phyloP scores from a whole-genome alignment of 139 green algal genomes.

The Chlamydomonas schloesseri region DNA sequence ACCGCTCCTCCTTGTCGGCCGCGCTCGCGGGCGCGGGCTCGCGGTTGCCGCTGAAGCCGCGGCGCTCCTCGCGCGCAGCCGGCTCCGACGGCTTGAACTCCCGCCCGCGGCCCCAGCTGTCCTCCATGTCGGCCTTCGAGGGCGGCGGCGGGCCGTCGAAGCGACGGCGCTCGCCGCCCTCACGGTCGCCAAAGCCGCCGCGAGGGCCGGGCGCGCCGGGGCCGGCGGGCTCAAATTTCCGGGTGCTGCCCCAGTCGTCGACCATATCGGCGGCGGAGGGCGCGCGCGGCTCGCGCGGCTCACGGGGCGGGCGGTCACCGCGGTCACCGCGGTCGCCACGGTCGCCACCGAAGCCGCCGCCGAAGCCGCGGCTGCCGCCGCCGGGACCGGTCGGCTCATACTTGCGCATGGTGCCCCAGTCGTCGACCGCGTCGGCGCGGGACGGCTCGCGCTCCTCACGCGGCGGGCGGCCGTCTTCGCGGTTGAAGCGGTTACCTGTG shows the following conservation, averaged over 20 bases:
- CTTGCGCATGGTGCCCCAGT: constrained; percentile 84
- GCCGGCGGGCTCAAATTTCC: constrained; percentile 70
- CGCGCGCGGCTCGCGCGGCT: constrained; percentile 47
- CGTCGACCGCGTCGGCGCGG: constrained; percentile 77
- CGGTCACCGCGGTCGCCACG: constrained; percentile 30
- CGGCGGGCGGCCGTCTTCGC: constrained; percentile 6
- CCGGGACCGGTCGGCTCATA: constrained; percentile 67
- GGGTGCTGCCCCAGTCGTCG: constrained; percentile 79
- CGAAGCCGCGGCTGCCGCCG: constrained; percentile 41
- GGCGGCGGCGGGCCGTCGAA: constrained; percentile 17
- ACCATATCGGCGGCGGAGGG: constrained; percentile 78
- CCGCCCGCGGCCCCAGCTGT: constrained; percentile 50
- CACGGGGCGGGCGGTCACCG: neutral
- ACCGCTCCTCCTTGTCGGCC: constrained; percentile 15
- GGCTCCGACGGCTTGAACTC: constrained; percentile 33
- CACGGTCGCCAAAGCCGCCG: constrained; percentile 7
- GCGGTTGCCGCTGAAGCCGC: constrained; percentile 8
- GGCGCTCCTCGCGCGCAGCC: neutral
- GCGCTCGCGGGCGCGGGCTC: neutral
- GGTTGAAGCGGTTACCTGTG: constrained; percentile 5
- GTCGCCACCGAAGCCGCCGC: constrained; percentile 5
- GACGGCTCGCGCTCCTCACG: constrained; percentile 69
- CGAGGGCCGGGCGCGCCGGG: neutral
- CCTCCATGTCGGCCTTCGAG: constrained; percentile 54
- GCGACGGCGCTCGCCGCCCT: neutral